Conservation (phyloP, 306 rosid species). For the Ammopiptanthus mongolicus region DNA sequence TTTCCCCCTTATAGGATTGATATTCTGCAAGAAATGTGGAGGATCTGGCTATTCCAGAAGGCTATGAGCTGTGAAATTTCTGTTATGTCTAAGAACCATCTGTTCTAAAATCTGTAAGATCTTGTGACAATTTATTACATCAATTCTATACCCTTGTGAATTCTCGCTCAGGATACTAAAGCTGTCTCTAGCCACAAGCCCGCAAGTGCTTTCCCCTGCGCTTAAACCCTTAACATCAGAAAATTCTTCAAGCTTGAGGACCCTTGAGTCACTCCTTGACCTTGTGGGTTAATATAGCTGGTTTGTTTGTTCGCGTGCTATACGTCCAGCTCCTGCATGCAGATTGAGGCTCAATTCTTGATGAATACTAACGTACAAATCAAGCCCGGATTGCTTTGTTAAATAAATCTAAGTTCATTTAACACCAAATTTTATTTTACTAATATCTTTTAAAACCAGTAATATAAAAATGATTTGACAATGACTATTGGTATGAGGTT, state of each 20-base stretch:
- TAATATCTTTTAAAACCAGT: no score
- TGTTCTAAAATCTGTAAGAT: slow-evolving; percentile 29
- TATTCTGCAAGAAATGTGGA: slow-evolving; percentile 92
- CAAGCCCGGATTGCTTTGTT: no score
- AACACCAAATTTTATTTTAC: no score
- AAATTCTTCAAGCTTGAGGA: not conserved
- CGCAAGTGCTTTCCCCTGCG: not conserved
- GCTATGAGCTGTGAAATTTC: slow-evolving; percentile 40
- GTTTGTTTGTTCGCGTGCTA: no score
- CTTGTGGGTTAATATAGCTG: no score
- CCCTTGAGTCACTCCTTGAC: no score
- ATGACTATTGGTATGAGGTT: not conserved
- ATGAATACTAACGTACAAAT: no score
- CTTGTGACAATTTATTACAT: slow-evolving; percentile 15
- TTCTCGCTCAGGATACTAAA: not conserved
- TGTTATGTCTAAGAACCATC: not conserved
- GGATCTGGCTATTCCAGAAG: slow-evolving; percentile 98
- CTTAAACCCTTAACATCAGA: not conserved
- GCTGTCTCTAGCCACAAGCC: not conserved
- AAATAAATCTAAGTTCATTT: no score
- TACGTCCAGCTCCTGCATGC: not conserved
- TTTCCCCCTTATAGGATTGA: slow-evolving; percentile 55
- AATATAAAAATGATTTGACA: not conserved
- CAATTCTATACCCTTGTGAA: not conserved
- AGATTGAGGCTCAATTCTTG: not conserved